Conservation (phyloP, 2,329 filamentous ascomycete genomes). For the Albifimbria verrucaria region DNA sequence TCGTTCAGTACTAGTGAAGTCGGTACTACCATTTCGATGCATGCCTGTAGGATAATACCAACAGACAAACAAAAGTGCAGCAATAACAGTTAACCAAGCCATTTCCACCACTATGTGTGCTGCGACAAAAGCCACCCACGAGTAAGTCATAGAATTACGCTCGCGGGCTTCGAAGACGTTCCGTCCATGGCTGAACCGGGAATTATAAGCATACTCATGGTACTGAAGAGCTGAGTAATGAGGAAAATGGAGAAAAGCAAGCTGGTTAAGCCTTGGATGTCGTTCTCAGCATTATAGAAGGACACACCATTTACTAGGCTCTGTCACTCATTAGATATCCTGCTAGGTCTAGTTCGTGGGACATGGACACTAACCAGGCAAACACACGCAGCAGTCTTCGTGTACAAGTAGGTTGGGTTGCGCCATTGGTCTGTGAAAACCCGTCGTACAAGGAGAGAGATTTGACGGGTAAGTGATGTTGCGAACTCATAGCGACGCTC, state of each 20-base stretch:
- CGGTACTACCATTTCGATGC: neutral
- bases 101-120: neutral
- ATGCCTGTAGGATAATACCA: conserved; percentile 2
- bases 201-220: neutral
- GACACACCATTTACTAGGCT: neutral
- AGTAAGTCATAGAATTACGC: neutral
- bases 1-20: neutral
- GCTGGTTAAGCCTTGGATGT: neutral
- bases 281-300: neutral
- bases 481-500: neutral
- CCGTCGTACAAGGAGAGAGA: neutral
- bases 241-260: conserved; percentile 1
- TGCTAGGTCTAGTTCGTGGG: neutral
- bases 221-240: neutral
- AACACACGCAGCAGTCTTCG: conserved; percentile 1
- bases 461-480: neutral
- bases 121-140: neutral
- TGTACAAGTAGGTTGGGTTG: neutral
- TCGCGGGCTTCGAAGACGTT: neutral
- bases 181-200: neutral
- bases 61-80: neutral
- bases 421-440: conserved; percentile 5
- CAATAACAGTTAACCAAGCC: neutral
- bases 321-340: neutral
- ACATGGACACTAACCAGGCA: conserved; percentile 1